Percentiles rank a stretch among this genome's conserved stretches.
These are phyloP conservation scores for Mycena galopus DNA, from an alignment of 768 basidiomycete genomes.

Conservation along the genomic window DNA sequence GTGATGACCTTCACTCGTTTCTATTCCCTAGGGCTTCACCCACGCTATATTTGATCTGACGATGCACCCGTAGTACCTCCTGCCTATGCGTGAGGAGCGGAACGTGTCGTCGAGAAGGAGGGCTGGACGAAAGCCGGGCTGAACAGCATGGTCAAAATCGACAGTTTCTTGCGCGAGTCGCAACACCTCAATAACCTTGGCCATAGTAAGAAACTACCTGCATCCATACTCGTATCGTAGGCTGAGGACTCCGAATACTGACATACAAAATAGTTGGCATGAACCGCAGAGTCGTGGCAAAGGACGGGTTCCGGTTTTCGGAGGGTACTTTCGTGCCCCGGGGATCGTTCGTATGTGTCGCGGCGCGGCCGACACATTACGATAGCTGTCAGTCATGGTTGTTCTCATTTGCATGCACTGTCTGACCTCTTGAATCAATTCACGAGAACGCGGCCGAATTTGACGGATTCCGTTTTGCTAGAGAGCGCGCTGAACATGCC, in stretches of 20 bases:
- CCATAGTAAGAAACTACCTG: no score
- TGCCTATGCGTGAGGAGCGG: slow-evolving; percentile 50
- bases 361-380: slow-evolving; percentile 10
- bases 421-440: background rate
- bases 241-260: background rate
- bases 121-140: background rate
- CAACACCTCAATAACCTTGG: background rate
- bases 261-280: background rate
- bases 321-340: background rate
- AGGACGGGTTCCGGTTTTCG: slow-evolving; percentile 12
- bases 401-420: no score
- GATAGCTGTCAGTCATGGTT: background rate
- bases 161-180: background rate
- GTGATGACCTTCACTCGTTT: no score
- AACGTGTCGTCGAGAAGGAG: slow-evolving; percentile 38
- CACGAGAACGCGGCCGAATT: background rate
- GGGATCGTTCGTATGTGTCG: background rate
- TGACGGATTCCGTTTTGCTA: background rate
- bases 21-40: slow-evolving; percentile 44
- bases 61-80: slow-evolving; percentile 43
- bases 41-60: slow-evolving; percentile 48
- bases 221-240: background rate
- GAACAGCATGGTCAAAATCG: background rate
- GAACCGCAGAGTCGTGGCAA: slow-evolving; percentile 2
- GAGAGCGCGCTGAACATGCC: slow-evolving; percentile 5